Evolutionary conservation across 805 yeast genomes (phyloP).

Genomic region (Kuraishia piskuri): DNA sequence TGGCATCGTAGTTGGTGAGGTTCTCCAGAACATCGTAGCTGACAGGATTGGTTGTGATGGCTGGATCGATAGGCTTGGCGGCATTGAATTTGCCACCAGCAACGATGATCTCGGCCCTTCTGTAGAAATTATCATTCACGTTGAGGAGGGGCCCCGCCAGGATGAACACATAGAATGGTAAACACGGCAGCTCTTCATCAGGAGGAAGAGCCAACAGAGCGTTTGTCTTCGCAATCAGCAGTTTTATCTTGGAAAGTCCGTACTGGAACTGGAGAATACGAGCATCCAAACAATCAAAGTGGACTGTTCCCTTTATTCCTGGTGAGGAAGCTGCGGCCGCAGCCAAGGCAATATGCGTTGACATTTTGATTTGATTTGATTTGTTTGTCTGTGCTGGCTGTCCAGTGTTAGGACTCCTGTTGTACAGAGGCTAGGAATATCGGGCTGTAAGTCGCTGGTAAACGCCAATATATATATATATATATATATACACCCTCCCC

Average conservation of each 20-base stretch:
- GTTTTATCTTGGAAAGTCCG: slow-evolving; percentile 30
- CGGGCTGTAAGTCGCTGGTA: no score
- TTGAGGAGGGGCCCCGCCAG: slow-evolving; percentile 32
- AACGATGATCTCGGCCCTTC: slow-evolving; percentile 27
- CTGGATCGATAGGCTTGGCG: slow-evolving; percentile 29
- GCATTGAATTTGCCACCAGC: slow-evolving; percentile 34
- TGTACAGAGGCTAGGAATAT: neutral
- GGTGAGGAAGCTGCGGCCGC: slow-evolving; percentile 27
- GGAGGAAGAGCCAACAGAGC: slow-evolving; percentile 9
- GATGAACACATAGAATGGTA: slow-evolving; percentile 25
- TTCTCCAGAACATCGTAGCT: slow-evolving; percentile 26
- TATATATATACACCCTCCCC: no score
- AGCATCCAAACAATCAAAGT: slow-evolving; percentile 43
- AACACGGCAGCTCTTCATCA: slow-evolving; percentile 11
- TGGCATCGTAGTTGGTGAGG: slow-evolving; percentile 21
- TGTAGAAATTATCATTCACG: slow-evolving; percentile 28
- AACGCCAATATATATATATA: no score
- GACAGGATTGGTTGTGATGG: slow-evolving; percentile 25
- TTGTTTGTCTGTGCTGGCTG: neutral
- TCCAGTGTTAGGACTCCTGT: neutral
- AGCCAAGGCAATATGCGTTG: slow-evolving; percentile 18
- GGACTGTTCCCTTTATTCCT: slow-evolving; percentile 20
- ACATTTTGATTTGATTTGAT: neutral
- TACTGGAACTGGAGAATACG: slow-evolving; percentile 51
- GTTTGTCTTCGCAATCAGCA: slow-evolving; percentile 17